phyloP scores from a whole-genome alignment of 768 basidiomycete species.

The Leucosporidium creatinivorum region DNA sequence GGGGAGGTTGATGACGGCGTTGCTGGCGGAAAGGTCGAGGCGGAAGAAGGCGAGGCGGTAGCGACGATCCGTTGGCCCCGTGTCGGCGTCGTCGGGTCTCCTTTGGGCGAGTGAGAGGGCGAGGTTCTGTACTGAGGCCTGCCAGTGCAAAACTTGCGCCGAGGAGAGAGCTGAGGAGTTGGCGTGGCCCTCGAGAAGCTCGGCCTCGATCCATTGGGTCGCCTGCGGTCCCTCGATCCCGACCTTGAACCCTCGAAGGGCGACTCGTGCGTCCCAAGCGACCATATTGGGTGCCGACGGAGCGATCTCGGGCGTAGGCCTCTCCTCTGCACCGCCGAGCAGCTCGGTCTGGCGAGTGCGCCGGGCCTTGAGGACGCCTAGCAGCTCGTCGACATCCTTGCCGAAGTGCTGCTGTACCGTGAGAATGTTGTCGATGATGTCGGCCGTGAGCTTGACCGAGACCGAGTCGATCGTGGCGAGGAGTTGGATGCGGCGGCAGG shows the following conservation, averaged over 20 bases:
- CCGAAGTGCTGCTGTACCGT: constrained; percentile 83
- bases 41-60: constrained; percentile 75
- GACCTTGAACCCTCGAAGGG: constrained; percentile 69
- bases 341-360: background rate
- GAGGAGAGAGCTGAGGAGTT: constrained; percentile 42
- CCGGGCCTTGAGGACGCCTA: constrained; percentile 50
- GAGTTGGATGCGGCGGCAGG: constrained; percentile 46
- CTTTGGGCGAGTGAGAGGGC: constrained; percentile 71
- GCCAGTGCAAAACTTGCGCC: constrained; percentile 51
- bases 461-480: constrained; percentile 61
- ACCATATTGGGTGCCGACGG: background rate
- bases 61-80: constrained; percentile 41
- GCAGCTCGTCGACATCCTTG: constrained; percentile 74
- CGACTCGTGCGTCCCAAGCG: constrained; percentile 27
- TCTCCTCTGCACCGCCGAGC: background rate
- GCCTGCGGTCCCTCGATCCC: constrained; percentile 69
- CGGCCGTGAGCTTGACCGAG: constrained; percentile 66
- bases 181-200: constrained; percentile 61
- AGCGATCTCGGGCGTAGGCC: background rate
- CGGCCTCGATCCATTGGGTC: constrained; percentile 65
- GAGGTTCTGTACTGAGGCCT: constrained; percentile 63
- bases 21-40: constrained; percentile 56
- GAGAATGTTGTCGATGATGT: constrained; percentile 74
- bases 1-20: constrained; percentile 11
- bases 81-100: background rate